These are phyloP conservation scores for Hemisphaericaspora nanyangensis DNA, from an alignment of 805 yeast genomes.

Conservation along the genomic window DNA sequence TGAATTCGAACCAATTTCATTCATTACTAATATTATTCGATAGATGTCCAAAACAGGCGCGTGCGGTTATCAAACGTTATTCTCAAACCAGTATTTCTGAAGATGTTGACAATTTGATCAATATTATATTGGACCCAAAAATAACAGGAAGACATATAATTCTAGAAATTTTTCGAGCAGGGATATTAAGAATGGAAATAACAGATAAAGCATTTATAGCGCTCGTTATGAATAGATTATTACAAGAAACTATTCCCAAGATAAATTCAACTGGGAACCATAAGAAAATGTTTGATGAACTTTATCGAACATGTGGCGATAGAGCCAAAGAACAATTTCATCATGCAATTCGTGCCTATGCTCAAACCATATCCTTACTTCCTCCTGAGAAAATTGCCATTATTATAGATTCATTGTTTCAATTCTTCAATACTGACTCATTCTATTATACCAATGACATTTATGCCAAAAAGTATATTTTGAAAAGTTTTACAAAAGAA, in stretches of 20 bases:
- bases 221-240: constrained; percentile 1
- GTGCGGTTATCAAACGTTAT: background rate
- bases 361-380: constrained; percentile 25
- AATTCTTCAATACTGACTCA: background rate
- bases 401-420: constrained; percentile 6
- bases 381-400: constrained; percentile 14
- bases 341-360: constrained; percentile 23
- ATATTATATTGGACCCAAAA: background rate
- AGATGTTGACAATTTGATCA: background rate
- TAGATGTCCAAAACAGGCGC: background rate
- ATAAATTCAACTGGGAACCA: no score
- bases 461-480: constrained; percentile 1
- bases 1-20: constrained; percentile 1
- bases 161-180: constrained; percentile 8
- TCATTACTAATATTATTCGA: background rate
- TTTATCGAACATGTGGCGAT: background rate
- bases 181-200: constrained; percentile 1
- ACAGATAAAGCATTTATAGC: constrained; percentile 4
- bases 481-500: constrained; percentile 4
- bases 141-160: constrained; percentile 2
- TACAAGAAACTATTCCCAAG: constrained; percentile 12
- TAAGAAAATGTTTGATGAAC: no score
- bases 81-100: background rate
- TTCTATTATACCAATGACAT: background rate
- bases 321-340: constrained; percentile 14